Conservation (phyloP, 2,329 filamentous ascomycete genomes). For the Didymella arachidicola region DNA sequence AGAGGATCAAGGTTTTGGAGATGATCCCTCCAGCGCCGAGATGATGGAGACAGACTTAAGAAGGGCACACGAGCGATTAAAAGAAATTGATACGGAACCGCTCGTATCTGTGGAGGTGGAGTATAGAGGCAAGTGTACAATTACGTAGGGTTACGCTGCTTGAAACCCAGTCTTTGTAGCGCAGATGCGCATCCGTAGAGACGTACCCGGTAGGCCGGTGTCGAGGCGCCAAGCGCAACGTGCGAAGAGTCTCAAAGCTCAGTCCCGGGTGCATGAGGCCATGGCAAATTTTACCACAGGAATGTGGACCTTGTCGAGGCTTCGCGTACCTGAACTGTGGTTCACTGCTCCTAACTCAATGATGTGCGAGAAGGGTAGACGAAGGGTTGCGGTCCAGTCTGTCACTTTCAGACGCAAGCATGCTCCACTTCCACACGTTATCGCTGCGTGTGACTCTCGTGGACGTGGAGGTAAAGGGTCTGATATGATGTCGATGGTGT, state of each 20-base stretch:
- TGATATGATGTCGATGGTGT: slow-evolving; percentile 28
- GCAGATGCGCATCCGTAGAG: not conserved
- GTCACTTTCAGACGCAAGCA: not conserved
- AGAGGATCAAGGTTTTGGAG: not conserved
- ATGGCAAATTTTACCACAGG: slow-evolving; percentile 26
- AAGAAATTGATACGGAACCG: slow-evolving; percentile 9
- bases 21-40: not conserved
- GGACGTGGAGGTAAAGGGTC: slow-evolving; percentile 4
- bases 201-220: slow-evolving; percentile 11
- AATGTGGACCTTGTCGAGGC: slow-evolving; percentile 23
- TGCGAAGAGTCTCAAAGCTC: slow-evolving; percentile 10
- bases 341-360: not conserved
- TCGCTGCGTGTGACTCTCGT: not conserved
- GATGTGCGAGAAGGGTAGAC: not conserved
- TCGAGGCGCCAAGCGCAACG: slow-evolving; percentile 22
- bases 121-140: slow-evolving; percentile 8
- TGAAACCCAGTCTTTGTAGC: slow-evolving; percentile 4
- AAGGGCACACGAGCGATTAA: slow-evolving; percentile 9
- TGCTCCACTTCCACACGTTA: slow-evolving; percentile 7
- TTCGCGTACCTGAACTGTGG: not conserved
- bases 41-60: not conserved
- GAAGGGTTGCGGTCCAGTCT: not conserved
- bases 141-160: slow-evolving; percentile 18
- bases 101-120: slow-evolving; percentile 14
- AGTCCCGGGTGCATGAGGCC: slow-evolving; percentile 17